phyloP scores from a whole-genome alignment of 164 flowering plant genomes.

The Platanus orientalis region DNA sequence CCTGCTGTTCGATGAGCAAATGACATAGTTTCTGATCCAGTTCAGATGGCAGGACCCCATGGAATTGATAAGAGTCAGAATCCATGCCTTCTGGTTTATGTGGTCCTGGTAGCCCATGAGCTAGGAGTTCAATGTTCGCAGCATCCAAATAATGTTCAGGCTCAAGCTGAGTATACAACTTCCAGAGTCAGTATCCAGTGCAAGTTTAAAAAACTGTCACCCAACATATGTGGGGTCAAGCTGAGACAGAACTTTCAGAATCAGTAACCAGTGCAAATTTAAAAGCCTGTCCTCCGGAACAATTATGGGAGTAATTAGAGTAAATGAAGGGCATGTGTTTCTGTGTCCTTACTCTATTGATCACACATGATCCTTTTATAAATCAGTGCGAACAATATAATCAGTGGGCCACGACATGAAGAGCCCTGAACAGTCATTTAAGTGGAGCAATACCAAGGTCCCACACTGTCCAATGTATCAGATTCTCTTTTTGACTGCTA shows the following conservation, averaged over 20 bases:
- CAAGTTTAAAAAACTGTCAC: neutral
- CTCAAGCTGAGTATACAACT: conserved; percentile 8
- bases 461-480: no score
- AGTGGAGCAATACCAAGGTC: no score
- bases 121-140: conserved; percentile 21
- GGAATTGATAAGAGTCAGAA: conserved; percentile 19
- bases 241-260: no score
- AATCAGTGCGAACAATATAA: no score
- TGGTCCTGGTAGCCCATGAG: conserved; percentile 3
- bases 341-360: neutral
- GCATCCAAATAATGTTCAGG: conserved; percentile 5
- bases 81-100: conserved; percentile 16
- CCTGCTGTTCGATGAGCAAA: conserved; percentile 60
- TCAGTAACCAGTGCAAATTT: no score
- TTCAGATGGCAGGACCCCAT: conserved; percentile 47
- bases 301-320: neutral
- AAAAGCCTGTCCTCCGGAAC: neutral
- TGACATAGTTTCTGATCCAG: conserved; percentile 50
- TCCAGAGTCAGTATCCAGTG: neutral
- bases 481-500: no score
- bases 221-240: neutral
- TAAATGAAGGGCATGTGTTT: neutral
- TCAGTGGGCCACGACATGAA: no score
- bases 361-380: neutral
- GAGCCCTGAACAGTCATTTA: no score